phyloP scores from a whole-genome alignment of 2,329 filamentous ascomycete genomes.

The Aureobasidium sp. region DNA sequence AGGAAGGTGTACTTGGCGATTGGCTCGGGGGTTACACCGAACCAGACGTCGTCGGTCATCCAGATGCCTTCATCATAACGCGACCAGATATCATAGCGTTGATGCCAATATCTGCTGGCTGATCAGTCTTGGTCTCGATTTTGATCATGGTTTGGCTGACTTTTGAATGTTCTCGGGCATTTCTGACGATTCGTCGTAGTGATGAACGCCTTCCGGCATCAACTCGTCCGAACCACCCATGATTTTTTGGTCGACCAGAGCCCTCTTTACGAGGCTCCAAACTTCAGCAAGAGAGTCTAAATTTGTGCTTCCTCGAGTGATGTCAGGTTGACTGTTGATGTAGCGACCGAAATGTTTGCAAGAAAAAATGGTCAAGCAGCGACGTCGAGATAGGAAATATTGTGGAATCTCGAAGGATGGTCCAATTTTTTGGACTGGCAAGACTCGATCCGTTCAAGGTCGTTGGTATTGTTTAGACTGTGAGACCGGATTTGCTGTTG shows the following conservation, averaged over 20 bases:
- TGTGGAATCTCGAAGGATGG: too few relatives aligned
- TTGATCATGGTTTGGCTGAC: conserved; percentile 40
- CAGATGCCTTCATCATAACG: conserved; percentile 80
- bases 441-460: too few relatives aligned
- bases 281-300: background rate
- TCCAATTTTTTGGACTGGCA: background rate
- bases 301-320: background rate
- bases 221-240: background rate
- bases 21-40: conserved; percentile 89
- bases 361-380: conserved; percentile 2
- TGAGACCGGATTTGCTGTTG: background rate
- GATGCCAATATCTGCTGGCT: conserved; percentile 70
- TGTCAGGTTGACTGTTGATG: background rate
- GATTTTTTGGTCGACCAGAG: too few relatives aligned
- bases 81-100: conserved; percentile 81
- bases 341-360: background rate
- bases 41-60: conserved; percentile 94
- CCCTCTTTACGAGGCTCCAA: background rate
- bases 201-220: conserved; percentile 47
- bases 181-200: conserved; percentile 63
- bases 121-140: conserved; percentile 3
- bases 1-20: conserved; percentile 62
- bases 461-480: background rate
- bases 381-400: background rate
- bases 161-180: conserved; percentile 82